These are phyloP conservation scores for Notholithocarpus densiflorus DNA, from an alignment of 306 rosid genomes.

Conservation along the genomic window DNA sequence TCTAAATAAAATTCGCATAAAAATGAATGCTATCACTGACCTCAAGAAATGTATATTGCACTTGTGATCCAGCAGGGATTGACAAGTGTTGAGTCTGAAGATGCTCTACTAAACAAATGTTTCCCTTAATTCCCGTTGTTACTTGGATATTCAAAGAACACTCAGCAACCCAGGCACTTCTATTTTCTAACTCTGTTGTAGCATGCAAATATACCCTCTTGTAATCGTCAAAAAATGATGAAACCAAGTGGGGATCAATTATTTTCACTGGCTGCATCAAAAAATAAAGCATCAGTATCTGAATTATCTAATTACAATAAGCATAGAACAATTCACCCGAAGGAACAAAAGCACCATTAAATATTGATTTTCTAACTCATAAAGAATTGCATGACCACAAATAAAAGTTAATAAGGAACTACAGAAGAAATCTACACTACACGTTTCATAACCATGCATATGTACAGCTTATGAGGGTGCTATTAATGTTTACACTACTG, in stretches of 20 bases:
- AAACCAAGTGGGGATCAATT: conserved; percentile 91
- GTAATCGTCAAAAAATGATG: conserved; percentile 75
- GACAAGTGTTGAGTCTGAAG: conserved; percentile 60
- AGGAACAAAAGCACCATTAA: conserved; percentile 24
- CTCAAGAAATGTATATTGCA: conserved; percentile 79
- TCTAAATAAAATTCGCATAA: not conserved
- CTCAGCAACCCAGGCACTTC: conserved; percentile 61
- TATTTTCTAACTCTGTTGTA: conserved; percentile 76
- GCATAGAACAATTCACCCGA: conserved; percentile 21
- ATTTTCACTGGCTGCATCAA: conserved; percentile 88
- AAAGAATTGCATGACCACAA: conserved; percentile 11
- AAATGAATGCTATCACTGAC: conserved; percentile 36
- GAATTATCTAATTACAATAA: conserved; percentile 6
- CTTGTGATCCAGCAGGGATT: conserved; percentile 56
- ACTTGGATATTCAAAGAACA: conserved; percentile 86
- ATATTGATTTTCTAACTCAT: not conserved
- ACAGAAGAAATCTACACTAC: conserved; percentile 9
- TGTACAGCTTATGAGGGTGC: not conserved
- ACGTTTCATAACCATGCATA: conserved; percentile 4
- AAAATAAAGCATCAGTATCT: not conserved
- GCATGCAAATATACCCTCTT: conserved; percentile 75
- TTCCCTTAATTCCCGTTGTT: conserved; percentile 62
- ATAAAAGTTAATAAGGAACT: not conserved
- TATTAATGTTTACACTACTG: not conserved
- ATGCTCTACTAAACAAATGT: conserved; percentile 67